Conservation (phyloP, 192 early-diverging fungal genomes). For the Lobulomyces angularis region DNA sequence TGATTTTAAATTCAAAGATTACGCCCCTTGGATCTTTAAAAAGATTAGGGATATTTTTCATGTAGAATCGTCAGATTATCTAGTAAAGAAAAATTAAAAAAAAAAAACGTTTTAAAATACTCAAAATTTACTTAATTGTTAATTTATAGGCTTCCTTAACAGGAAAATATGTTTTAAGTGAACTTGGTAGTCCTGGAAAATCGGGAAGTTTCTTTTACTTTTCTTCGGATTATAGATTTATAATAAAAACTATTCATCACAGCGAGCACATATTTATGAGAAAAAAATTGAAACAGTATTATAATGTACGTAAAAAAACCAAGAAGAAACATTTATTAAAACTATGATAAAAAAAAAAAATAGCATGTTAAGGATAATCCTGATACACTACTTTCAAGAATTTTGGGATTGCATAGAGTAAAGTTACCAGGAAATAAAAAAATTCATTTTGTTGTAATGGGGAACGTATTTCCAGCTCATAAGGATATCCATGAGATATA, state of each 20-base stretch:
- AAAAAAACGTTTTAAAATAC: too few relatives aligned
- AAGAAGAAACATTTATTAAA: too few relatives aligned
- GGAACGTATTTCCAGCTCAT: slow-evolving; percentile 96
- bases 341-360: too few relatives aligned
- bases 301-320: too few relatives aligned
- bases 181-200: slow-evolving; percentile 88
- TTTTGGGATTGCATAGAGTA: slow-evolving; percentile 91
- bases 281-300: slow-evolving; percentile 75
- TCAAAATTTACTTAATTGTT: too few relatives aligned
- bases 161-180: slow-evolving; percentile 91
- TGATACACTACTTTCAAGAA: slow-evolving; percentile 83
- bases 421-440: slow-evolving; percentile 86
- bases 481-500: slow-evolving; percentile 93
- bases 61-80: slow-evolving; percentile 85
- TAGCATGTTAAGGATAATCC: slow-evolving; percentile 76
- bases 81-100: slow-evolving; percentile 50
- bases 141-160: slow-evolving; percentile 66
- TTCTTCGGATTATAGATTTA: slow-evolving; percentile 94
- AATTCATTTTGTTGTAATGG: slow-evolving; percentile 99
- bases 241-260: slow-evolving; percentile 96
- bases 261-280: slow-evolving; percentile 91
- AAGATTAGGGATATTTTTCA: slow-evolving; percentile 74
- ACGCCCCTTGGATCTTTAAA: slow-evolving; percentile 94
- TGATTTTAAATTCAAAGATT: slow-evolving; percentile 99
- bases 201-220: slow-evolving; percentile 97